These are phyloP conservation scores for Hirsutella minnesotensis DNA, from an alignment of 2,329 filamentous ascomycete species.

Conservation along the genomic window DNA sequence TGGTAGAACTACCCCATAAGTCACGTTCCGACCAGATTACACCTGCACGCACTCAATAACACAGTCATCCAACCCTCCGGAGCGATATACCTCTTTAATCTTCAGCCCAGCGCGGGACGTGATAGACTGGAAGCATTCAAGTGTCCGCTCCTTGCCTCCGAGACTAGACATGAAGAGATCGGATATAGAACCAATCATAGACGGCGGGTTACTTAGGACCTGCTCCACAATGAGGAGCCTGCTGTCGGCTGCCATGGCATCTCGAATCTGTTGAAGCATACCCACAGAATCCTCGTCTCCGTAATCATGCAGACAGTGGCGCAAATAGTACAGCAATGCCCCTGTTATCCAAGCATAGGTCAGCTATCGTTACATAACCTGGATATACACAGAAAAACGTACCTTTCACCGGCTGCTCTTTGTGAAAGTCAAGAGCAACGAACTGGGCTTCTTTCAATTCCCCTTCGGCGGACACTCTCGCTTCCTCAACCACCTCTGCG, in stretches of 20 bases:
- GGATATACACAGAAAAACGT: background rate
- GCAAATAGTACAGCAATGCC: slow-evolving; percentile 23
- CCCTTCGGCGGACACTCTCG: slow-evolving; percentile 7
- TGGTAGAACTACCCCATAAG: too few species aligned
- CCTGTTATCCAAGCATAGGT: slow-evolving; percentile 9
- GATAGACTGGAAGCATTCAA: slow-evolving; percentile 13
- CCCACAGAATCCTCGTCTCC: slow-evolving; percentile 17
- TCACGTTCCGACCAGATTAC: background rate
- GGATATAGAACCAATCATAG: slow-evolving; percentile 10
- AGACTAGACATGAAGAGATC: slow-evolving; percentile 20
- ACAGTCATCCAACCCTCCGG: slow-evolving; percentile 4
- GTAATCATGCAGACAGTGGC: slow-evolving; percentile 25
- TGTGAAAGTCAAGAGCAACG: slow-evolving; percentile 9
- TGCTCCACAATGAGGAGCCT: slow-evolving; percentile 21
- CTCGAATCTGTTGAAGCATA: slow-evolving; percentile 17
- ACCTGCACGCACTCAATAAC: slow-evolving; percentile 10
- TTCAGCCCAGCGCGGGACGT: slow-evolving; percentile 13
- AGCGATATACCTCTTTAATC: slow-evolving; percentile 11
- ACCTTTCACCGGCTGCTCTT: slow-evolving; percentile 9
- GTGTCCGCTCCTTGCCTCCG: slow-evolving; percentile 20
- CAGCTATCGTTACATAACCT: background rate
- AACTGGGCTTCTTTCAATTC: background rate
- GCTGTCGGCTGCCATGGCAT: slow-evolving; percentile 19
- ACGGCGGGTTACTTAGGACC: slow-evolving; percentile 15
- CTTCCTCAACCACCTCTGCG: slow-evolving; percentile 9